A percentile compares a stretch with the other conserved stretches of the same genome.
Conservation (phyloP, 1,284 basidiomycete species). For the Earliella scabrosa region DNA sequence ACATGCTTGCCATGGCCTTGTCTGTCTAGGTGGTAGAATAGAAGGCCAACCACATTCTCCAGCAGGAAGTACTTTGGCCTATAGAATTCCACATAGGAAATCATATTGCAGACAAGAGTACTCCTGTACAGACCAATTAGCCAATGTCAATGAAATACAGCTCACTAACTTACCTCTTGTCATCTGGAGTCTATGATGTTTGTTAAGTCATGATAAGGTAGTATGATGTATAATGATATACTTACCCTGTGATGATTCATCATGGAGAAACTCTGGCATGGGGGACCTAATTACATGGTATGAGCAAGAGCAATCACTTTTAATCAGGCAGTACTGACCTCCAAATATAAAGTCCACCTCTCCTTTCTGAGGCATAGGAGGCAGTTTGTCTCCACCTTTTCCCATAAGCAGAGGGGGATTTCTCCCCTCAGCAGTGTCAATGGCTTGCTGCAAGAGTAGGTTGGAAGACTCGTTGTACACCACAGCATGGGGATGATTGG, state of each 20-base stretch:
- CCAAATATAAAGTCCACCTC: constrained; percentile 75
- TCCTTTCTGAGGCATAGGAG: constrained; percentile 55
- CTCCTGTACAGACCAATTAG: constrained; percentile 42
- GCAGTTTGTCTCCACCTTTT: constrained; percentile 39
- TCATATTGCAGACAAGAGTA: constrained; percentile 67
- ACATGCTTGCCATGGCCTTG: constrained; percentile 24
- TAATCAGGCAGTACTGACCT: constrained; percentile 56
- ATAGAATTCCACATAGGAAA: constrained; percentile 76
- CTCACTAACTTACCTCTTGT: constrained; percentile 49
- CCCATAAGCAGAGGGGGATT: constrained; percentile 41
- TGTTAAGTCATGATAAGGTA: neutral
- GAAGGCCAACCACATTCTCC: constrained; percentile 70
- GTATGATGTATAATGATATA: neutral
- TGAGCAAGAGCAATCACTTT: neutral
- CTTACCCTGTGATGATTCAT: constrained; percentile 63
- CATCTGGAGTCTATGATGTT: constrained; percentile 52
- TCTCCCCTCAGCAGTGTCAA: constrained; percentile 48
- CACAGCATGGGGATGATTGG: constrained; percentile 56
- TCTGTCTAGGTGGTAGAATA: constrained; percentile 47
- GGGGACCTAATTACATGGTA: constrained; percentile 51
- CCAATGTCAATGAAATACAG: neutral
- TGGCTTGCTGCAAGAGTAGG: constrained; percentile 58
- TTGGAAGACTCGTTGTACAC: constrained; percentile 72
- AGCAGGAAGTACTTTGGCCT: constrained; percentile 65
- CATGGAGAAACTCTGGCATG: constrained; percentile 69